Conservation (phyloP, 139 green algal species). For the Micractinium sp. region DNA sequence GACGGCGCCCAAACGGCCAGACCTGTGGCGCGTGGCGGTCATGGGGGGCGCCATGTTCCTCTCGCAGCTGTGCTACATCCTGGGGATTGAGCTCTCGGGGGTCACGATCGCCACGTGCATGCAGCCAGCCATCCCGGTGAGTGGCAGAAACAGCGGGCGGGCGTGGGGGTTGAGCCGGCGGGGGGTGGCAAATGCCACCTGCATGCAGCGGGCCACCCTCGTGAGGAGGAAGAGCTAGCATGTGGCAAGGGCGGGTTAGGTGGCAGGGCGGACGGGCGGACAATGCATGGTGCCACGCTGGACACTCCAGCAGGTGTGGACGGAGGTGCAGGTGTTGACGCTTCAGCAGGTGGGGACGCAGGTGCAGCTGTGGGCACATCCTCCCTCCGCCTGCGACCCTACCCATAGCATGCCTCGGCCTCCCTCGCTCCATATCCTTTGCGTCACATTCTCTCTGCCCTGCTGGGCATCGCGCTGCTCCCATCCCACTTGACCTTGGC, state of each 20-base stretch:
- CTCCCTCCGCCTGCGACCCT: too few species aligned
- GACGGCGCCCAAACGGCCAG: conserved; percentile 24
- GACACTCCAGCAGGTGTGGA: neutral
- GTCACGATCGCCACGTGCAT: conserved; percentile 79
- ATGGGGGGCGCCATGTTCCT: conserved; percentile 24
- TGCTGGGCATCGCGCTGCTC: neutral
- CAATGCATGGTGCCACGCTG: too few species aligned
- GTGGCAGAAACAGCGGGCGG: conserved; percentile 35
- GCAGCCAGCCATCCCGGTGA: conserved; percentile 76
- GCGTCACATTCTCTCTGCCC: too few species aligned
- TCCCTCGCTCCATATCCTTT: too few species aligned
- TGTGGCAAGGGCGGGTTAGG: too few species aligned
- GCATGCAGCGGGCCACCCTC: neutral
- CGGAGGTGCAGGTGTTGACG: too few species aligned
- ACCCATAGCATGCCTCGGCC: too few species aligned
- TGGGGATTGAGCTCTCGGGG: conserved; percentile 73
- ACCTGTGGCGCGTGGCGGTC: conserved; percentile 30
- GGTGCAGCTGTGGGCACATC: too few species aligned
- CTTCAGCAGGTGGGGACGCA: too few species aligned
- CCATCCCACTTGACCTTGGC: neutral
- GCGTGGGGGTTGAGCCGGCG: too few species aligned
- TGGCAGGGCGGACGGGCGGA: too few species aligned
- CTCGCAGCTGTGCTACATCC: conserved; percentile 76
- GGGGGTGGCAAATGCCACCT: neutral
- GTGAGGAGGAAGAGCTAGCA: too few species aligned